A percentile compares a stretch with the other conserved stretches of the same genome.
These are phyloP conservation scores for Colletotrichum liaoningense DNA, from an alignment of 2,329 filamentous ascomycete genomes.

Conservation along the genomic window DNA sequence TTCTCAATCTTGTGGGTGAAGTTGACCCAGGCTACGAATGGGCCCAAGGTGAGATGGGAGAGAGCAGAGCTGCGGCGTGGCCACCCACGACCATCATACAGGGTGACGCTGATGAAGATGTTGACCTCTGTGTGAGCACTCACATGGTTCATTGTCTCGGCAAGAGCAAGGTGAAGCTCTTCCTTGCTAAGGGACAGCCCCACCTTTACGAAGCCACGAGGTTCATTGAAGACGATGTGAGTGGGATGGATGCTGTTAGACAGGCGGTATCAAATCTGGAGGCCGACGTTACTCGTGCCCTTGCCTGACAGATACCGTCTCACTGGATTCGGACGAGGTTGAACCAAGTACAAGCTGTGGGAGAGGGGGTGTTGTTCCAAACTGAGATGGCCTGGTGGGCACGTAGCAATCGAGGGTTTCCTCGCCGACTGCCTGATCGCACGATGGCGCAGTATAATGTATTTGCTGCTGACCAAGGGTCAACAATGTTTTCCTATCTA, in stretches of 20 bases:
- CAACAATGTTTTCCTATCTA: neutral
- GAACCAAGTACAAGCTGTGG: neutral
- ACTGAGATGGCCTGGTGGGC: neutral
- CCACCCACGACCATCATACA: conserved; percentile 49
- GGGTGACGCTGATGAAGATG: conserved; percentile 44
- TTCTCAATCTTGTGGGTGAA: conserved; percentile 41
- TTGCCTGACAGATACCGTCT: neutral
- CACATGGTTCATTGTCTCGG: conserved; percentile 43
- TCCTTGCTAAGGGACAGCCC: conserved; percentile 41
- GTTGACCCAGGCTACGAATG: conserved; percentile 47
- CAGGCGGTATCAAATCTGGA: conserved; percentile 41
- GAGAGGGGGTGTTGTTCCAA: neutral
- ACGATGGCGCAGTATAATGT: neutral
- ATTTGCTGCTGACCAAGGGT: neutral
- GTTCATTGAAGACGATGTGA: conserved; percentile 44
- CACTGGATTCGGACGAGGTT: neutral
- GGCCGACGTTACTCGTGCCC: neutral
- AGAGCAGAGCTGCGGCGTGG: conserved; percentile 41
- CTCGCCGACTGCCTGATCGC: neutral
- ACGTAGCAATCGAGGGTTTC: neutral
- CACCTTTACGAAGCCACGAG: conserved; percentile 45
- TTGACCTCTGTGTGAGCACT: conserved; percentile 43
- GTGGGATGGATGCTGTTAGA: conserved; percentile 43
- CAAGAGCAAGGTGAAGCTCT: conserved; percentile 40
- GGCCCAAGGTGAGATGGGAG: conserved; percentile 34